Evolutionary conservation across 2,329 filamentous ascomycete species (phyloP).

Genomic region (Apiospora aurea): DNA sequence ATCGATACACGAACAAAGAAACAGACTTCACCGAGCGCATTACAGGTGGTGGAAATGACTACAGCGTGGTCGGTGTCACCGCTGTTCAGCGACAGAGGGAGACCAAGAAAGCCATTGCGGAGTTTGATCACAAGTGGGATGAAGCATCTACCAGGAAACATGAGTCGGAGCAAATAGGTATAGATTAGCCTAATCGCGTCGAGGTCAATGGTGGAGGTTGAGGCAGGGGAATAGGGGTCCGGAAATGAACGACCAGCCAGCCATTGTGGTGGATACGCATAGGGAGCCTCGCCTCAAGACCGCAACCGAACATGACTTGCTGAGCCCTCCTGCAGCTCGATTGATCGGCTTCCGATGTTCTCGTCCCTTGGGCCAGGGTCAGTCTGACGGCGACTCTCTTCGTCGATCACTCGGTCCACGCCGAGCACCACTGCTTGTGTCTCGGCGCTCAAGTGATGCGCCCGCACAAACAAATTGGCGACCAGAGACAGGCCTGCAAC

Average conservation of each 20-base stretch:
- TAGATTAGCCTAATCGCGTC: no score
- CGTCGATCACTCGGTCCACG: neutral
- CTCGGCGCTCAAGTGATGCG: conserved; percentile 6
- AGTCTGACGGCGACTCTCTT: neutral
- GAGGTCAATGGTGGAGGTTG: neutral
- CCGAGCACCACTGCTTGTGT: neutral
- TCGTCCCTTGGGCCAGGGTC: neutral
- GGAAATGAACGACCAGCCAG: neutral
- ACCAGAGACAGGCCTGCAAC: neutral
- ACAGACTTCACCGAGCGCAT: neutral
- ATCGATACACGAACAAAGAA: neutral
- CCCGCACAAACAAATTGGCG: conserved; percentile 1
- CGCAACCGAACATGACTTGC: neutral
- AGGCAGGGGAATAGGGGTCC: neutral
- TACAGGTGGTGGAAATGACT: neutral
- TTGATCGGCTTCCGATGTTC: neutral
- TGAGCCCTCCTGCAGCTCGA: neutral
- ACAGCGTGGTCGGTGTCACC: neutral
- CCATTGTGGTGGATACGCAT: neutral
- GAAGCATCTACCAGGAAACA: neutral
- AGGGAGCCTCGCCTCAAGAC: neutral
- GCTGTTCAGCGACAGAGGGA: neutral
- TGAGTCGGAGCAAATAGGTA: neutral
- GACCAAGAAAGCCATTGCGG: neutral
- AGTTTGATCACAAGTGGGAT: neutral